These are phyloP conservation scores for Bipolaris victoriae DNA, from an alignment of 2,329 filamentous ascomycete genomes.

Conservation along the genomic window DNA sequence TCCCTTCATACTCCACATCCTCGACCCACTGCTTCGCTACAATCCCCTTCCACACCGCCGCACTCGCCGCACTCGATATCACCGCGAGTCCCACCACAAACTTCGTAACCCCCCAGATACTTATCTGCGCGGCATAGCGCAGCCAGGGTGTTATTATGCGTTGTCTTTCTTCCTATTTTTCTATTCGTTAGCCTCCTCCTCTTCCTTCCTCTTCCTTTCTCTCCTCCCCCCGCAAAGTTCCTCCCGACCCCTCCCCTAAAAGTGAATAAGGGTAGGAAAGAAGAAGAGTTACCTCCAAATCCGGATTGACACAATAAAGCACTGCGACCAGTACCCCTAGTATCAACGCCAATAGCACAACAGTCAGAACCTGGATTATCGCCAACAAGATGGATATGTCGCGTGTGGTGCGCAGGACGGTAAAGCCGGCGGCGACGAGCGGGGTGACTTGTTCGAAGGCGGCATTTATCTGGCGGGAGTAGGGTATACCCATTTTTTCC, in stretches of 20 bases:
- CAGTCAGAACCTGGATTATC: constrained; percentile 56
- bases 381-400: constrained; percentile 58
- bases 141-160: constrained; percentile 53
- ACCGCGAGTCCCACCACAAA: constrained; percentile 4
- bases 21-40: constrained; percentile 32
- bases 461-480: constrained; percentile 58
- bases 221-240: not conserved
- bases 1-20: constrained; percentile 38
- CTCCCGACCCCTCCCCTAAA: too few species aligned
- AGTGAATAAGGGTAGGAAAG: too few species aligned
- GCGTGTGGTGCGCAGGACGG: constrained; percentile 57
- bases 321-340: constrained; percentile 49
- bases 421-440: constrained; percentile 57
- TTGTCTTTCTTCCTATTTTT: constrained; percentile 43
- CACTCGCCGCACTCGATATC: constrained; percentile 9
- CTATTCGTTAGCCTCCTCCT: too few species aligned
- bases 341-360: constrained; percentile 51
- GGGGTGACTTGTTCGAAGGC: constrained; percentile 62
- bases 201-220: not conserved
- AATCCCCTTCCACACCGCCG: constrained; percentile 26
- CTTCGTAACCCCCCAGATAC: constrained; percentile 27
- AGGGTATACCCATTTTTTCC: constrained; percentile 57
- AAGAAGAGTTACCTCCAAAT: constrained; percentile 45
- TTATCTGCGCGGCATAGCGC: constrained; percentile 38
- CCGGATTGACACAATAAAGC: constrained; percentile 56